Conservation (phyloP, 2,329 filamentous ascomycete genomes). For the Penicillium sp. region DNA sequence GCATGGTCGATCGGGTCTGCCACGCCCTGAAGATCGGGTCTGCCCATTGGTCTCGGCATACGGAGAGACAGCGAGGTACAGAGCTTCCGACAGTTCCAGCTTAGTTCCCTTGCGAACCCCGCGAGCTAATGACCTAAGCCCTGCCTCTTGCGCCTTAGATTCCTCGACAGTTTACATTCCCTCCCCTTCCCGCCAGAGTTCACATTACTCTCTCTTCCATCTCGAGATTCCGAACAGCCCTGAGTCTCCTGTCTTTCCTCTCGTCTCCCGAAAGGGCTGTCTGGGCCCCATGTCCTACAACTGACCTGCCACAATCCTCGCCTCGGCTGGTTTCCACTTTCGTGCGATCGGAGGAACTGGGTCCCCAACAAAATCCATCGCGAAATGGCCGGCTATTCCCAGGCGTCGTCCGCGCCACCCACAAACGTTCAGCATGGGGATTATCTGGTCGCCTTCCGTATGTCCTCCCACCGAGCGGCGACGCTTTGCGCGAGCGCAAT, state of each 20-base stretch:
- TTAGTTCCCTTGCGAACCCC: conserved; percentile 20
- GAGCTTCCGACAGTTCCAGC: conserved; percentile 13
- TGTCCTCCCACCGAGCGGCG: conserved; percentile 29
- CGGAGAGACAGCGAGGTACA: neutral
- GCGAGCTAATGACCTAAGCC: conserved; percentile 23
- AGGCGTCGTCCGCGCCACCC: conserved; percentile 31
- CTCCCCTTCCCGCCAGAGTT: conserved; percentile 14
- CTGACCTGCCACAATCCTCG: conserved; percentile 13
- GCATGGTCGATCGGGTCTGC: conserved; percentile 2
- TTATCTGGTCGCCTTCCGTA: conserved; percentile 51
- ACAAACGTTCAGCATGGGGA: conserved; percentile 46
- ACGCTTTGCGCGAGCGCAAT: conserved; percentile 9
- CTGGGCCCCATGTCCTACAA: conserved; percentile 36
- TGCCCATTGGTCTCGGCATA: neutral
- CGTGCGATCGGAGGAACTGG: conserved; percentile 18
- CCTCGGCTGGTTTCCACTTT: conserved; percentile 15
- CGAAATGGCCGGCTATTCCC: conserved; percentile 18
- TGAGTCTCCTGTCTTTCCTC: neutral
- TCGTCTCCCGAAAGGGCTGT: conserved; percentile 24
- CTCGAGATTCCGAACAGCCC: conserved; percentile 11
- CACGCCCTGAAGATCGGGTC: neutral
- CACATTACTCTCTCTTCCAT: conserved; percentile 15
- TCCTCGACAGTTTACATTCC: conserved; percentile 23
- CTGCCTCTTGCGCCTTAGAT: conserved; percentile 19
- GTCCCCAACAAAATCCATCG: conserved; percentile 7